Evolutionary conservation across 306 rosid species (phyloP).

Genomic region (Vigna mungo): DNA sequence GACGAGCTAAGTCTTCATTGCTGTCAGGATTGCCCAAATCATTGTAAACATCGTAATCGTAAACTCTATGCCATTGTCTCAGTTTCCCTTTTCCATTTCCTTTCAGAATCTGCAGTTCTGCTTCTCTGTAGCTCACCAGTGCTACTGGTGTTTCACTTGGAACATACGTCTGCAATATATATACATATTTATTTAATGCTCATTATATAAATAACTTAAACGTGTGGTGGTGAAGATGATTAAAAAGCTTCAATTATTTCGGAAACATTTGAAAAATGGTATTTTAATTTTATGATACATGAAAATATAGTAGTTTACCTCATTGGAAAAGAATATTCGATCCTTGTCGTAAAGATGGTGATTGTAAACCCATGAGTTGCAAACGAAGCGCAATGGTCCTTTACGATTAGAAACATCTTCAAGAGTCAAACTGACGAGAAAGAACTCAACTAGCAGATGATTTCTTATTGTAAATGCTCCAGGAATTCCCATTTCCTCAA

Average conservation of each 20-base stretch:
- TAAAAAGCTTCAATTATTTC: too few species aligned
- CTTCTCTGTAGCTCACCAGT: conserved; percentile 48
- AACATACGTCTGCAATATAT: conserved; percentile 55
- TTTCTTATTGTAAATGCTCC: conserved; percentile 65
- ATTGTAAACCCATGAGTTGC: conserved; percentile 79
- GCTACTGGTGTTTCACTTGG: conserved; percentile 67
- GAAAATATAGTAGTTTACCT: conserved; percentile 41
- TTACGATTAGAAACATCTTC: conserved; percentile 54
- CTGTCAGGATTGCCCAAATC: conserved; percentile 65
- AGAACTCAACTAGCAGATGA: conserved; percentile 56
- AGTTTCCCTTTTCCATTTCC: conserved; percentile 71
- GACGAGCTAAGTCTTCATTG: conserved; percentile 35
- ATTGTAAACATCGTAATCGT: conserved; percentile 76
- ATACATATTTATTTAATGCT: neutral
- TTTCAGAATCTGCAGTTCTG: conserved; percentile 57
- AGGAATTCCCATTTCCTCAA: conserved; percentile 56
- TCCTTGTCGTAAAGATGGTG: conserved; percentile 18
- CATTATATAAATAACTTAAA: neutral
- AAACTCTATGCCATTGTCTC: conserved; percentile 65
- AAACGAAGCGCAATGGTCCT: conserved; percentile 57
- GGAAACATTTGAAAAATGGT: too few species aligned
- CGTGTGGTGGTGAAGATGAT: too few species aligned
- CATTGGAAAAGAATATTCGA: conserved; percentile 69
- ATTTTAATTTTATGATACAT: too few species aligned
- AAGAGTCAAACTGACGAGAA: conserved; percentile 62